These are phyloP conservation scores for Candida oleophila DNA, from an alignment of 805 yeast species.

Conservation along the genomic window DNA sequence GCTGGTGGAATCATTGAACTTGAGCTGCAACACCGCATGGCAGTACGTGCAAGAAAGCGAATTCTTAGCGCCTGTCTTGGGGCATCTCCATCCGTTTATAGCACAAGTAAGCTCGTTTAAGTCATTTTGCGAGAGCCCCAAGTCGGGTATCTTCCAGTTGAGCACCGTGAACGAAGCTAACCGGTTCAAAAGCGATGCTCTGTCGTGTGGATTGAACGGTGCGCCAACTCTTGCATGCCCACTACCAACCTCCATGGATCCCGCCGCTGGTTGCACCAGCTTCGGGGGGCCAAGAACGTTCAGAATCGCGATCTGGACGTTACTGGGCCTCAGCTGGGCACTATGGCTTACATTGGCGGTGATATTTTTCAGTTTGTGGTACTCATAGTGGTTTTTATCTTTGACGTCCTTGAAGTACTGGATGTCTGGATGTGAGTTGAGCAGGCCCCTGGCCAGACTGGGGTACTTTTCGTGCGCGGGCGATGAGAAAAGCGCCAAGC, in stretches of 20 bases:
- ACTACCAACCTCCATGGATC: too few relatives aligned
- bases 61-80: constrained; percentile 20
- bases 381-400: constrained; percentile 33
- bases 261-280: not conserved
- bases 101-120: constrained; percentile 51
- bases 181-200: constrained; percentile 35
- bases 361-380: constrained; percentile 29
- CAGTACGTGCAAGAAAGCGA: constrained; percentile 35
- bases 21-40: constrained; percentile 24
- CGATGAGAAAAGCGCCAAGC: constrained; percentile 18
- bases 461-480: constrained; percentile 14
- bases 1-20: constrained; percentile 22
- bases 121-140: constrained; percentile 1
- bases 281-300: not conserved
- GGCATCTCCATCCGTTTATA: constrained; percentile 53
- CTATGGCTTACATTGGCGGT: constrained; percentile 1
- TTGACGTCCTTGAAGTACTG: constrained; percentile 38
- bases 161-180: constrained; percentile 43
- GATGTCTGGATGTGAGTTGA: constrained; percentile 34
- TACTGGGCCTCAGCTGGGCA: constrained; percentile 10
- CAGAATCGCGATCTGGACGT: constrained; percentile 5
- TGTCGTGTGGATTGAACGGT: constrained; percentile 38
- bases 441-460: constrained; percentile 11
- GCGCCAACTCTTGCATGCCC: constrained; percentile 1
- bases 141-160: constrained; percentile 46